phyloP scores from a whole-genome alignment of 2,329 filamentous ascomycete genomes.

The Graphilbum ipis-grandicollis region DNA sequence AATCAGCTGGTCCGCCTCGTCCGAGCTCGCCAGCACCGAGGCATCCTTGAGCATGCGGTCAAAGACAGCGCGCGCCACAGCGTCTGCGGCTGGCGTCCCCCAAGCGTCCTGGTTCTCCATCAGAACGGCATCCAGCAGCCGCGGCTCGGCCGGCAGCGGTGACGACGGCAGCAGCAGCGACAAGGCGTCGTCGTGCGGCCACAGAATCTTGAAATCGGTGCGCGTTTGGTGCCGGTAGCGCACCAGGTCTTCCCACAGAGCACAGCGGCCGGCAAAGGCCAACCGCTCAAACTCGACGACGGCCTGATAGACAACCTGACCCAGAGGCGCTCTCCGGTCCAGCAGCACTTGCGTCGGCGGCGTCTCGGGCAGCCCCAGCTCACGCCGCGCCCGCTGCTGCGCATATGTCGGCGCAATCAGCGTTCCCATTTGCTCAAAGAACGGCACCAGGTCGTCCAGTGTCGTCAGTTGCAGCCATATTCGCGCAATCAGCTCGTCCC shows the following conservation, averaged over 20 bases:
- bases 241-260: conserved; percentile 70
- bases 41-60: conserved; percentile 6
- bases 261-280: conserved; percentile 60
- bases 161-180: too few species aligned
- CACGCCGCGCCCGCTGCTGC: conserved; percentile 36
- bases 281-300: conserved; percentile 66
- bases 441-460: conserved; percentile 60
- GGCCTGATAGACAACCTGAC: conserved; percentile 60
- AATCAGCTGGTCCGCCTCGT: conserved; percentile 8
- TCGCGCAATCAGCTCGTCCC: conserved; percentile 66
- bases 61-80: conserved; percentile 3
- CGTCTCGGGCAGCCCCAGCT: conserved; percentile 25
- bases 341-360: conserved; percentile 39
- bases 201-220: conserved; percentile 40
- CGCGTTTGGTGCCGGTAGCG: conserved; percentile 64
- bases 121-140: conserved; percentile 41
- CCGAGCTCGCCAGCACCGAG: conserved; percentile 4
- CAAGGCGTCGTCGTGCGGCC: conserved; percentile 24
- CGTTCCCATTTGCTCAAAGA: conserved; percentile 44
- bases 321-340: conserved; percentile 61
- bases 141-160: conserved; percentile 22
- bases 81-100: conserved; percentile 15
- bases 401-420: conserved; percentile 46
- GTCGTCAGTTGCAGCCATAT: conserved; percentile 67
- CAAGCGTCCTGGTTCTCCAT: conserved; percentile 29